Evolutionary conservation across 208 protist genomes (phyloP), one percentile per base, ranked within the genome.

Genomic region (Crithidia brevicula): DNA sequence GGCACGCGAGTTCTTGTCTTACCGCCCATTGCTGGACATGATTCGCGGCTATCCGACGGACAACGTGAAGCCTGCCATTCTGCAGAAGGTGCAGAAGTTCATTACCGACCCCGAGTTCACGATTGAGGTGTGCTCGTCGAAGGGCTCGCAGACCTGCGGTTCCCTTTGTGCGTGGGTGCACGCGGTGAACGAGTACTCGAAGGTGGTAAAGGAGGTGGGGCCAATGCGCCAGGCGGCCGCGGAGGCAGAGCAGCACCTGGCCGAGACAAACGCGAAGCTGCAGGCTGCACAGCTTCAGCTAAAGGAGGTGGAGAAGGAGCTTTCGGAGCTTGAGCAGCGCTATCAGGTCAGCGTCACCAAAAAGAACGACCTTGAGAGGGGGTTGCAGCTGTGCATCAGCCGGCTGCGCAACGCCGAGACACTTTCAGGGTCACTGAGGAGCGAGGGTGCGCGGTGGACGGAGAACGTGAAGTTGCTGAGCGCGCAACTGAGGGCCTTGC

Each of bases 91-190:
- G 18, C 77, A 96, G 49, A 98, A 97, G 51, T 99, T 97, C 83
- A 93, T 98, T 65, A 89, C 81, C 62, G 86, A 97, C 52, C 86
- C 98, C 38, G 97, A 99, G 58, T 99, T 99, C 81, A 93, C 83
- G 9, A 88, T 96, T 11, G 95, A 98, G 67, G 90, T 90, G 30
- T 92, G 90, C 54, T 98, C 98, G 23, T 70, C 74, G 34, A 94
- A 96, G 67, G 94, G 96, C 20, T 98, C 95, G 28, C 81, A 94
- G 72, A 98, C 98, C 28, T 98, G 96, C 52, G 93, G 86, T n/a
- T 96, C 89, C 47, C 86, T 99, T 15, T 99, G 97, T 61, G 86
- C 90, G 59, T 99, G 98, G 98, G 90, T 97, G 71, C 83, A 91
- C 61, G 98, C 98, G n/a, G 92, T 99, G 59, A 91, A 98, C 72